Evolutionary conservation across 257 asterid species (phyloP).

Genomic region (Penstemon newberryi): DNA sequence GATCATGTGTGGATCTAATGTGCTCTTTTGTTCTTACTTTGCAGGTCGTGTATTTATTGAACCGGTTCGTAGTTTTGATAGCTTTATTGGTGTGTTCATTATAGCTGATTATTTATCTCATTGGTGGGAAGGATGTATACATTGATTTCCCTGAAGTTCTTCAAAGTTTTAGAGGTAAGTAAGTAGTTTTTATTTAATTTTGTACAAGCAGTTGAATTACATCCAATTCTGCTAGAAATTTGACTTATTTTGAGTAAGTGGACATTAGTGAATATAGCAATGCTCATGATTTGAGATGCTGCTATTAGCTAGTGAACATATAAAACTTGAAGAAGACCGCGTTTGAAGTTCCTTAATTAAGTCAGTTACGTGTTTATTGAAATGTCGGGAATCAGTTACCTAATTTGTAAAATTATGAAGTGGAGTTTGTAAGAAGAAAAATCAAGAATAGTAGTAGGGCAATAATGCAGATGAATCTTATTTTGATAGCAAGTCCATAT

Average conservation of each 20-base stretch:
- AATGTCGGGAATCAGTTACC: neutral
- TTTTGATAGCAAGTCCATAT: neutral
- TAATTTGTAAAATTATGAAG: neutral
- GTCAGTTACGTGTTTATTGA: neutral
- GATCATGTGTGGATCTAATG: constrained; percentile 9
- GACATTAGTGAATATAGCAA: neutral
- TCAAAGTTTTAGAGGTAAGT: constrained; percentile 24
- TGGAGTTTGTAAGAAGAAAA: no score
- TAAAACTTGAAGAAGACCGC: neutral
- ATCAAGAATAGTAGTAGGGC: neutral
- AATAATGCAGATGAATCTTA: constrained; percentile 32
- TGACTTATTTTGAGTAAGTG: neutral
- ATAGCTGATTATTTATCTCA: constrained; percentile 22
- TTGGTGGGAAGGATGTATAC: constrained; percentile 18
- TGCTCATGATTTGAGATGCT: no score
- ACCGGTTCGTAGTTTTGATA: constrained; percentile 28
- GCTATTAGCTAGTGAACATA: neutral
- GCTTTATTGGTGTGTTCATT: constrained; percentile 35
- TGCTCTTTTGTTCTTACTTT: constrained; percentile 19
- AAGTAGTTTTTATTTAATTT: constrained; percentile 17
- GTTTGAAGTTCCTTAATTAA: neutral
- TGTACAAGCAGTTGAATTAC: neutral
- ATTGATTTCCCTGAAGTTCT: constrained; percentile 18
- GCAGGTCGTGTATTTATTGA: constrained; percentile 41
- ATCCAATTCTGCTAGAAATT: neutral